phyloP scores from a whole-genome alignment of 148 eudicot genomes.

The Chenopodium berlandieri region DNA sequence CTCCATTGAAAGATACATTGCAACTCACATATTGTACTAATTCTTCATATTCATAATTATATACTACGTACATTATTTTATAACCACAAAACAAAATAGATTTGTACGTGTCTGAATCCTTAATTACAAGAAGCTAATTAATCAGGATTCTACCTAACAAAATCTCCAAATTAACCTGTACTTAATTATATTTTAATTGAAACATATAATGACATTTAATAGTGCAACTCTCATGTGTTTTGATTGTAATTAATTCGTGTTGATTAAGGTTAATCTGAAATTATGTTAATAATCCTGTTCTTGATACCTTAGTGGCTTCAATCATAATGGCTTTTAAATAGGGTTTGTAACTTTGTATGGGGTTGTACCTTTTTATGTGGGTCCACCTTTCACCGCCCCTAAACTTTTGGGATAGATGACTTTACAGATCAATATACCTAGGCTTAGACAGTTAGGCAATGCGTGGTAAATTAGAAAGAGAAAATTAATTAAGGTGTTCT shows the following conservation, averaged over 20 bases:
- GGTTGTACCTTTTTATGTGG: conserved; percentile 3
- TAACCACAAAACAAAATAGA: neutral
- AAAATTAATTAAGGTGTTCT: too few relatives aligned
- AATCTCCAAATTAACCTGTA: neutral
- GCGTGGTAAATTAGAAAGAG: conserved; percentile 12
- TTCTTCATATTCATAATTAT: too few relatives aligned
- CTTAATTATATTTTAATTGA: neutral
- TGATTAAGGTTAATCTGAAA: conserved; percentile 2
- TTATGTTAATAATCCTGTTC: neutral
- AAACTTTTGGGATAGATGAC: conserved; percentile 7
- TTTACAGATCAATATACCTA: conserved; percentile 19
- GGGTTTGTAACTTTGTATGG: neutral
- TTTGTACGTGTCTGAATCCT: neutral
- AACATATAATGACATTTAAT: neutral
- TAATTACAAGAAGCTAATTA: neutral
- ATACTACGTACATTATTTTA: too few relatives aligned
- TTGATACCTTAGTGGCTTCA: conserved; percentile 8
- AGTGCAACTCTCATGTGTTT: neutral
- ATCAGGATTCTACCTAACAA: neutral
- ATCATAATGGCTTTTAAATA: neutral
- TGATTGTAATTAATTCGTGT: neutral
- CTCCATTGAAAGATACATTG: too few relatives aligned
- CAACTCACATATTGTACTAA: too few relatives aligned
- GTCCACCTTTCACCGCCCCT: conserved; percentile 33
- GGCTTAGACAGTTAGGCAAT: neutral